Evolutionary conservation across 1,284 basidiomycete species (phyloP).

Genomic region (Puccinia horiana): DNA sequence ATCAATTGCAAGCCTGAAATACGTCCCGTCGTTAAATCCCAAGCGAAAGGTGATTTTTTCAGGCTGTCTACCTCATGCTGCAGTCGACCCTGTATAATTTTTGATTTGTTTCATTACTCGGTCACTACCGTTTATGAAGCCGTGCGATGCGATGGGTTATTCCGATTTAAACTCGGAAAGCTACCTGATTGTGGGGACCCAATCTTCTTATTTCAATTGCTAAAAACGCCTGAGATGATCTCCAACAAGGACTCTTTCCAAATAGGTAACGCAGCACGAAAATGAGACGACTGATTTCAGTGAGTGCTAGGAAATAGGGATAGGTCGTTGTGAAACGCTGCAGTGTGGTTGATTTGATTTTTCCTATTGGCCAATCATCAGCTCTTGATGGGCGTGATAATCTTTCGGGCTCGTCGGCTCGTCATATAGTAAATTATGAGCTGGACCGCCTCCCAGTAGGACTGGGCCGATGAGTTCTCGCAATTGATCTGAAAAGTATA

Average conservation of each 20-base stretch:
- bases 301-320: conserved; percentile 75
- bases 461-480: conserved; percentile 89
- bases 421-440: conserved; percentile 69
- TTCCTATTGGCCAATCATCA: conserved; percentile 16
- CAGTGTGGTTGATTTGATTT: conserved; percentile 3
- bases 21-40: conserved; percentile 4
- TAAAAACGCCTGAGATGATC: conserved; percentile 86
- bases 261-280: conserved; percentile 91
- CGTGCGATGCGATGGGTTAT: too few relatives aligned
- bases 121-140: not conserved
- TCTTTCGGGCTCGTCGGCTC: conserved; percentile 52
- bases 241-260: conserved; percentile 79
- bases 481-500: conserved; percentile 70
- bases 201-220: conserved; percentile 78
- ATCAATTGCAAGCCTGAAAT: conserved; percentile 4
- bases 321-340: conserved; percentile 63
- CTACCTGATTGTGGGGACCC: conserved; percentile 68
- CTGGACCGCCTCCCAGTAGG: conserved; percentile 79
- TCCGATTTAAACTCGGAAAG: conserved; percentile 16
- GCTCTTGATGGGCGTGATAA: not conserved
- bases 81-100: conserved; percentile 56
- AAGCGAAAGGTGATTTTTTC: conserved; percentile 59
- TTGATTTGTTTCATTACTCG: conserved; percentile 62
- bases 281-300: conserved; percentile 77
- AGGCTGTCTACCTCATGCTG: conserved; percentile 52